Conservation (phyloP, 2,329 filamentous ascomycete species). For the Plenodomus biglobosus region DNA sequence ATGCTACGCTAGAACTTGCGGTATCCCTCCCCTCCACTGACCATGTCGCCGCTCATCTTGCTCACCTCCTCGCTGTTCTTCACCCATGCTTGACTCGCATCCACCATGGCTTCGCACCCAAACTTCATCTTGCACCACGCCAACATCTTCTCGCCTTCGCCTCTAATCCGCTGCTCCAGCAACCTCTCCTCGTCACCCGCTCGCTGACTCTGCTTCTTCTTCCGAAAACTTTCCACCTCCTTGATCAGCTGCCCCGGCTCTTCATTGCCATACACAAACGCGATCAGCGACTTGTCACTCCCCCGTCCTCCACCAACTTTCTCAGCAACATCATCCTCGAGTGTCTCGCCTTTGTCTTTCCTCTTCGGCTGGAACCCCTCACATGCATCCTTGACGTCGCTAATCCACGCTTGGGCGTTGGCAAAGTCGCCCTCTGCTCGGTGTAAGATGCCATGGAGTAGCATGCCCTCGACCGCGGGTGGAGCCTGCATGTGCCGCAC, state of each 20-base stretch:
- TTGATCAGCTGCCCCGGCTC: conserved; percentile 35
- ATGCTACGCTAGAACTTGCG: conserved; percentile 46
- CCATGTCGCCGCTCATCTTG: conserved; percentile 48
- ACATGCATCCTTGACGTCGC: conserved; percentile 45
- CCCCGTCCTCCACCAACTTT: conserved; percentile 6
- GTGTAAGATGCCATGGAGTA: conserved; percentile 55
- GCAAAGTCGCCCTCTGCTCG: conserved; percentile 55
- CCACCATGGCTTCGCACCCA: conserved; percentile 45
- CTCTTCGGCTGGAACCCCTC: conserved; percentile 36
- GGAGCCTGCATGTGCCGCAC: conserved; percentile 55
- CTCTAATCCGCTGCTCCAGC: conserved; percentile 38
- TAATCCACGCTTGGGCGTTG: conserved; percentile 54
- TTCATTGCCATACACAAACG: conserved; percentile 24
- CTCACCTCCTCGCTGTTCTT: conserved; percentile 45
- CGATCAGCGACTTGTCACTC: conserved; percentile 10
- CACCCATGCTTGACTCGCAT: conserved; percentile 51
- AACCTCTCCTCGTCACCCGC: conserved; percentile 21
- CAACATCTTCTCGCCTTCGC: conserved; percentile 47
- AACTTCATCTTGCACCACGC: conserved; percentile 51
- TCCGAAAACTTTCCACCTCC: conserved; percentile 44
- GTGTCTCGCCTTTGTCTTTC: conserved; percentile 14
- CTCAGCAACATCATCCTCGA: conserved; percentile 10
- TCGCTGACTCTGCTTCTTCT: conserved; percentile 17
- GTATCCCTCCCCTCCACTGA: conserved; percentile 49
- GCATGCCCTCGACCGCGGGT: conserved; percentile 55